A percentile compares a stretch with the other conserved stretches of the same genome.
Conservation (phyloP, 106 monocot species). For the Dendrobium chrysotoxum region DNA sequence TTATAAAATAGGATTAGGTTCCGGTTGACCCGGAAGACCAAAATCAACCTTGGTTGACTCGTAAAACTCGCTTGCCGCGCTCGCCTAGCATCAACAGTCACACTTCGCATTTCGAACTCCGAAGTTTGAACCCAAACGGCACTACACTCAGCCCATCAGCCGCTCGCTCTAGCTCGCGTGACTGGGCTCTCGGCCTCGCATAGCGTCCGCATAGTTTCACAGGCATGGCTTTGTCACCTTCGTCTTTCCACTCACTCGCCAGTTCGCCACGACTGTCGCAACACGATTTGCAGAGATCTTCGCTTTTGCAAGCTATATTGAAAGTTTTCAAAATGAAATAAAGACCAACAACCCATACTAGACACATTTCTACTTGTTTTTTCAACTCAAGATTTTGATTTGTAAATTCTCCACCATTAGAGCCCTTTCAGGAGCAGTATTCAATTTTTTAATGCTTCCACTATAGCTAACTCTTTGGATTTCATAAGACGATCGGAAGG, state of each 20-base stretch:
- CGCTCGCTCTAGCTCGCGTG: too few relatives aligned
- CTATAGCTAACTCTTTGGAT: conserved; percentile 31
- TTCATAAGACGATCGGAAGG: conserved; percentile 31
- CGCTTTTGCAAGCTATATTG: conserved; percentile 45
- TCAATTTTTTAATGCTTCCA: conserved; percentile 31
- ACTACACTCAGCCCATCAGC: too few relatives aligned
- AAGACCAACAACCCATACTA: conserved; percentile 13
- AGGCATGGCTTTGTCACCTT: conserved; percentile 42
- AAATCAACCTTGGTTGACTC: too few relatives aligned
- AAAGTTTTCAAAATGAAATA: conserved; percentile 20
- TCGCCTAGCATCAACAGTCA: too few relatives aligned
- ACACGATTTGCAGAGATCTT: conserved; percentile 49
- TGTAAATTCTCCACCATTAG: conserved; percentile 34
- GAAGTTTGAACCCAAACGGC: too few relatives aligned
- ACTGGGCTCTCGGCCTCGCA: too few relatives aligned
- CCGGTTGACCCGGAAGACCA: too few relatives aligned
- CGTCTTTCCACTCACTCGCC: conserved; percentile 71
- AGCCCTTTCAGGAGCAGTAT: conserved; percentile 20
- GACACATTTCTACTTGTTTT: conserved; percentile 31
- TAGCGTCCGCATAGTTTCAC: too few relatives aligned
- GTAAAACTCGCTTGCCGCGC: too few relatives aligned
- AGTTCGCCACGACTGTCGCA: conserved; percentile 43
- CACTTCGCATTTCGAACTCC: too few relatives aligned
- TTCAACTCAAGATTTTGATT: conserved; percentile 36
- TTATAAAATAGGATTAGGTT: too few relatives aligned